A percentile compares a stretch with the other conserved stretches of the same genome.
phyloP scores from a whole-genome alignment of 1,139 yeast genomes.

The Blastobotrys raffinosifermentans region DNA sequence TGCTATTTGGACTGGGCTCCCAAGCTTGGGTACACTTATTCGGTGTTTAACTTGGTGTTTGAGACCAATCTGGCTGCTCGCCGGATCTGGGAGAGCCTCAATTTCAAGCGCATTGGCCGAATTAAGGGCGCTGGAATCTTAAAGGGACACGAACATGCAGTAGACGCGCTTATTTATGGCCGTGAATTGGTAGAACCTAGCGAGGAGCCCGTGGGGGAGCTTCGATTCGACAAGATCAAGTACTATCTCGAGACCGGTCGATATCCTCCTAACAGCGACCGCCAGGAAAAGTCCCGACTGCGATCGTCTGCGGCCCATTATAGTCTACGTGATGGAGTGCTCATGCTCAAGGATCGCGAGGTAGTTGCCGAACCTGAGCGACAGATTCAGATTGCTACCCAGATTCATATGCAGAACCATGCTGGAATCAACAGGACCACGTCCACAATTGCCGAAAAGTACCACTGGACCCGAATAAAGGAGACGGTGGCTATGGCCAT shows the following conservation, averaged over 20 bases:
- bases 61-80: constrained; percentile 83
- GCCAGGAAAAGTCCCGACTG: constrained; percentile 78
- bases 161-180: constrained; percentile 76
- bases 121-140: constrained; percentile 80
- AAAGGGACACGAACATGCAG: constrained; percentile 76
- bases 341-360: constrained; percentile 73
- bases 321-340: constrained; percentile 59
- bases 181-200: constrained; percentile 43
- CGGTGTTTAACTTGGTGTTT: constrained; percentile 79
- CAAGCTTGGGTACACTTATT: constrained; percentile 74
- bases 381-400: constrained; percentile 72
- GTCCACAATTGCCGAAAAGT: constrained; percentile 65
- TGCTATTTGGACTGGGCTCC: constrained; percentile 91
- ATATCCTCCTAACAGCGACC: constrained; percentile 76
- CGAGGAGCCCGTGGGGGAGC: constrained; percentile 50
- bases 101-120: constrained; percentile 72
- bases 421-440: constrained; percentile 93
- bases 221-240: constrained; percentile 70
- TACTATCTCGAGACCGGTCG: constrained; percentile 76
- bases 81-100: constrained; percentile 69
- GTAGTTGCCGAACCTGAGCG: constrained; percentile 70
- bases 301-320: constrained; percentile 81
- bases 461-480: constrained; percentile 89
- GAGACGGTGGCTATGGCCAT: constrained; percentile 80
- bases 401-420: constrained; percentile 61